Conservation (phyloP, 2,329 filamentous ascomycete genomes). For the Aspergillaceae sp. region DNA sequence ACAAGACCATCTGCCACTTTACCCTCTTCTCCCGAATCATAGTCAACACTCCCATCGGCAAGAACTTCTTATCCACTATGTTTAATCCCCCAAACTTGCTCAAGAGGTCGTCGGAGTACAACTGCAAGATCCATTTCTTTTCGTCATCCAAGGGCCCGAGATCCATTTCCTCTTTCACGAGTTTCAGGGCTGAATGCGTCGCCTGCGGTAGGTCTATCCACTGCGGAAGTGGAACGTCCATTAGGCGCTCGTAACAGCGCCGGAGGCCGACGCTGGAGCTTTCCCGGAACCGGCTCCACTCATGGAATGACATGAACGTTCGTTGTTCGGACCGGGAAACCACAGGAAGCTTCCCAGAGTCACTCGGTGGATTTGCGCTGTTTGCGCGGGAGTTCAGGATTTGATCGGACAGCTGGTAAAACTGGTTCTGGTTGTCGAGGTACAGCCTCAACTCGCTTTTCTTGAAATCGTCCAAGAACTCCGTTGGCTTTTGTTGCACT, state of each 20-base stretch:
- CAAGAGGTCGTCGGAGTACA: conserved; percentile 27
- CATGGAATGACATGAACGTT: conserved; percentile 29
- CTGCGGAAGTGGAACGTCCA: background rate
- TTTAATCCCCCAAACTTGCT: conserved; percentile 28
- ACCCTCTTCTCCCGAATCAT: conserved; percentile 36
- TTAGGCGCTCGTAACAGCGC: conserved; percentile 11
- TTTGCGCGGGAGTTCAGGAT: background rate
- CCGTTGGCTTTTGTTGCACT: conserved; percentile 14
- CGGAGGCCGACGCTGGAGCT: conserved; percentile 8
- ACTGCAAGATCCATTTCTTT: conserved; percentile 27
- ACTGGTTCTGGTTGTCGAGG: conserved; percentile 12
- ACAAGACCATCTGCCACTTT: conserved; percentile 32
- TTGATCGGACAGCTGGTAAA: conserved; percentile 8
- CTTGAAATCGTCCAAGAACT: conserved; percentile 17
- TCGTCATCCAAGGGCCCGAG: conserved; percentile 4
- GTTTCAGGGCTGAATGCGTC: background rate
- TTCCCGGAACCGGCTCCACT: conserved; percentile 28
- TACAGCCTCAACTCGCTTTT: conserved; percentile 17
- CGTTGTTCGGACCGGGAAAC: conserved; percentile 10
- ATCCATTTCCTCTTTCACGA: conserved; percentile 16
- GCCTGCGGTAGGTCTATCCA: background rate
- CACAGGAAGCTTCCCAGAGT: conserved; percentile 1
- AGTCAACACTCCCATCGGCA: conserved; percentile 31
- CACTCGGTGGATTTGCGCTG: background rate
- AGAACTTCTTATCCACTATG: conserved; percentile 33